A percentile compares a stretch with the other conserved stretches of the same genome.
Conservation (phyloP, 495 filamentous ascomycete genomes). For the Penicillium longicatenatum region DNA sequence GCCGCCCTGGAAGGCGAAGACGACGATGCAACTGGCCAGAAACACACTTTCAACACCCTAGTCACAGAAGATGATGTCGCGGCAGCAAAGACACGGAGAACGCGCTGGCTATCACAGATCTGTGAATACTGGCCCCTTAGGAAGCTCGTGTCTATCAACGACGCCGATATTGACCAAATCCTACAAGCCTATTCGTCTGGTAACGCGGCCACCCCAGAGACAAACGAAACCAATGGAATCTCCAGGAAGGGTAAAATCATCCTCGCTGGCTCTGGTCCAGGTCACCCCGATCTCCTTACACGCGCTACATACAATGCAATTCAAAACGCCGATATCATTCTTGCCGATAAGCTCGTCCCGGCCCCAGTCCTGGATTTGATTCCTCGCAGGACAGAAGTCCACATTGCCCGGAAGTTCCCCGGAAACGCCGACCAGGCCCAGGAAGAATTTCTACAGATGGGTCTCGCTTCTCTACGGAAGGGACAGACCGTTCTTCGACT, state of each 20-base stretch:
- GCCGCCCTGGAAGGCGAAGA: conserved; percentile 59
- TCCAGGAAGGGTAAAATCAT: conserved; percentile 66
- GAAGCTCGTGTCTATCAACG: conserved; percentile 74
- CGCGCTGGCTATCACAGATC: conserved; percentile 92
- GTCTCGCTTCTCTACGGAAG: conserved; percentile 66
- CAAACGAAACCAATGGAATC: conserved; percentile 22
- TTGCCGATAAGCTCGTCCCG: conserved; percentile 96
- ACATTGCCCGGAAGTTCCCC: conserved; percentile 96
- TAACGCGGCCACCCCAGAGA: conserved; percentile 22
- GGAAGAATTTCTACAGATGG: conserved; percentile 82
- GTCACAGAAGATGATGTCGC: conserved; percentile 71
- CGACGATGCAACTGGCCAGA: conserved; percentile 83
- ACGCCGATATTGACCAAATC: conserved; percentile 74
- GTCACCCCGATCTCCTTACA: conserved; percentile 88
- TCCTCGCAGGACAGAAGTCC: conserved; percentile 83
- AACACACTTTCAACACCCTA: conserved; percentile 81
- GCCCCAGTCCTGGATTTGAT: conserved; percentile 83
- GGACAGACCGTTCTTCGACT: conserved; percentile 83
- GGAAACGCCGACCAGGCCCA: conserved; percentile 95
- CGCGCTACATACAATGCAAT: conserved; percentile 88
- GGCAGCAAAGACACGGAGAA: conserved; percentile 75
- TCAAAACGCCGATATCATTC: conserved; percentile 76
- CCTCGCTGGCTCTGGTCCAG: conserved; percentile 90
- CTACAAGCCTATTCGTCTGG: conserved; percentile 63
- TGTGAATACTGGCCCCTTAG: conserved; percentile 98